Evolutionary conservation across 2,329 filamentous ascomycete species (phyloP), one percentile per base, ranked within the genome.

Genomic region (Blastomyces percursus): DNA sequence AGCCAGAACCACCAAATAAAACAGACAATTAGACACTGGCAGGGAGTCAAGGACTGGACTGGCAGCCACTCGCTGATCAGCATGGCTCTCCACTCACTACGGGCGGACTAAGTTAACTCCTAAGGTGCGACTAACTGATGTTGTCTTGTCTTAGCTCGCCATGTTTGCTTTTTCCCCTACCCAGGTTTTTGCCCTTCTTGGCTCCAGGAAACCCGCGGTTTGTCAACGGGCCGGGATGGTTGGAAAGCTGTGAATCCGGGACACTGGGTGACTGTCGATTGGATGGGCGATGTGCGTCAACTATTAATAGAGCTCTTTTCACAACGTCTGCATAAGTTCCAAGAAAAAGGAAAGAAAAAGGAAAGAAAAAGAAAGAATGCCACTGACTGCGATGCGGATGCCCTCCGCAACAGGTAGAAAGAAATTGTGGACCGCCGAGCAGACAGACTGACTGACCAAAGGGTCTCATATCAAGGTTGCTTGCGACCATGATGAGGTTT

Each of bases 31-130:
- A n/a, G n/a, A 7, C 3, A 8, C 24, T 35, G 50, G 14, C 27
- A 35, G n/a, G 2, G 8, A 38, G 19, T n/a, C n/a, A n/a, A n/a
- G n/a, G n/a, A n/a, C n/a, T n/a, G n/a, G n/a, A n/a, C n/a, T 55
- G 27, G 52, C 52, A 55, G 30, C 51, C 51, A 55, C 30, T 55
- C 51, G 30, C 32, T 55, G 52, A 55, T 55, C 52, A 56, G 52
- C 52, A 40, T 14, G 32, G 30, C 1, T 27, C n/a, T 56, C 52
- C 52, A 19, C 52, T 56, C 30, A 21, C 52, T n/a, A 55, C 3
- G n/a, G 27, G 27, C 27, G 27, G 27, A 40, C 38, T 40, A 14
- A 8, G 38, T 40, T n/a, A n/a, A n/a, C n/a, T 40, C 38, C 32
- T 35, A n/a, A n/a, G n/a, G n/a, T n/a, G n/a, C n/a, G n/a, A 35